Conservation (phyloP, 2,329 filamentous ascomycete genomes). For the Thelonectria discophora region DNA sequence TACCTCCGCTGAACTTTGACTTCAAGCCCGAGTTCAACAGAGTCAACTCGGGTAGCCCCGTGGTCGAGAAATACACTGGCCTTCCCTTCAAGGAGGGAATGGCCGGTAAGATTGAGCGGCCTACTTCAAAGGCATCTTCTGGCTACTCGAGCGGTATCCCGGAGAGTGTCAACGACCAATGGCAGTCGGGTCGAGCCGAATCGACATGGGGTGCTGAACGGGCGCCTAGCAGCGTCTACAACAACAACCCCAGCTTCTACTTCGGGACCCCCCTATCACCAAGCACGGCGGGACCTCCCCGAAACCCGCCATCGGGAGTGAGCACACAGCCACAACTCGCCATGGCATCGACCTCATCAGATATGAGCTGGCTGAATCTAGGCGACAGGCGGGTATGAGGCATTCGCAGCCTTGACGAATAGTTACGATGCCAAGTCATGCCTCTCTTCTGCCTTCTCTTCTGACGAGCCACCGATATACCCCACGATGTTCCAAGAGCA, state of each 20-base stretch:
- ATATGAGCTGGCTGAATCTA: conserved; percentile 85
- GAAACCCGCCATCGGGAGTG: conserved; percentile 48
- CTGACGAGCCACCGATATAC: conserved; percentile 34
- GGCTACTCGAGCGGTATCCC: conserved; percentile 73
- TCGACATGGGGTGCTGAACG: conserved; percentile 61
- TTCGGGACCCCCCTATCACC: conserved; percentile 52
- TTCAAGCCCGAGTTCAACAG: conserved; percentile 69
- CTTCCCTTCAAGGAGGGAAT: conserved; percentile 65
- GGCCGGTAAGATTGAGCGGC: conserved; percentile 68
- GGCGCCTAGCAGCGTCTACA: conserved; percentile 63
- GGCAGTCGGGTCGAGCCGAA: conserved; percentile 56
- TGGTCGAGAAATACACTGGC: conserved; percentile 68
- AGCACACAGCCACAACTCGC: conserved; percentile 61
- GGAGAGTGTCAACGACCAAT: conserved; percentile 67
- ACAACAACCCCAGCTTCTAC: conserved; percentile 58
- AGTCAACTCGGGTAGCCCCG: conserved; percentile 75
- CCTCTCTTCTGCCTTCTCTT: conserved; percentile 14
- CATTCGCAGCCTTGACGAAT: conserved; percentile 29
- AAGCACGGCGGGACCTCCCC: conserved; percentile 42
- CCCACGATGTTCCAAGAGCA: conserved; percentile 28
- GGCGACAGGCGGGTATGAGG: conserved; percentile 55
- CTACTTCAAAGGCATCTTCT: conserved; percentile 59
- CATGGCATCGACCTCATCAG: conserved; percentile 62
- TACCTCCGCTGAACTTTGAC: conserved; percentile 74
- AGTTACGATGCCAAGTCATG: conserved; percentile 29